Evolutionary conservation across 2,329 filamentous ascomycete genomes (phyloP).

Genomic region (Leptodontidium sp.): DNA sequence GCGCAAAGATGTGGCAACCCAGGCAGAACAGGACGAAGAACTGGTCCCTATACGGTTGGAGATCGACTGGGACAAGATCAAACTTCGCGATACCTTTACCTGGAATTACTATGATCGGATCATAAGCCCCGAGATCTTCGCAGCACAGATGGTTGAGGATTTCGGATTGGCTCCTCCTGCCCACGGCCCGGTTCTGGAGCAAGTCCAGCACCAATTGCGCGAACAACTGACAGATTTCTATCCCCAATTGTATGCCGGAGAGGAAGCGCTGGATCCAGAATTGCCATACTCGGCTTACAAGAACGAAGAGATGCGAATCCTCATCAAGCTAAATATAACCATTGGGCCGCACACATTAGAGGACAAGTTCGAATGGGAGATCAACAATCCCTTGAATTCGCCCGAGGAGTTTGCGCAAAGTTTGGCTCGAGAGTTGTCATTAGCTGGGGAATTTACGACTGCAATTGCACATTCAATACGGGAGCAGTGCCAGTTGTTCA

Average conservation of each 20-base stretch:
- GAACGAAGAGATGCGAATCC: conserved; percentile 97
- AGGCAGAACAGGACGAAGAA: conserved; percentile 91
- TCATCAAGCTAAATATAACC: conserved; percentile 96
- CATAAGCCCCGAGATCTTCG: conserved; percentile 81
- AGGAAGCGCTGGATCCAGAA: conserved; percentile 88
- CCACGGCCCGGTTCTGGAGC: conserved; percentile 67
- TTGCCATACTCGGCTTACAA: conserved; percentile 94
- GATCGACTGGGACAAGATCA: conserved; percentile 94
- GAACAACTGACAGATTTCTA: conserved; percentile 95
- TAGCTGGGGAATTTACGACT: conserved; percentile 95
- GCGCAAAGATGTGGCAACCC: conserved; percentile 81
- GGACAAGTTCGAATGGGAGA: conserved; percentile 99
- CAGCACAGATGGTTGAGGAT: conserved; percentile 90
- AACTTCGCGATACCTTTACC: conserved; percentile 95
- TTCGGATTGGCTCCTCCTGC: conserved; percentile 80
- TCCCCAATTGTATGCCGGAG: conserved; percentile 87
- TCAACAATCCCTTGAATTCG: conserved; percentile 93
- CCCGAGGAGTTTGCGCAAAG: conserved; percentile 92
- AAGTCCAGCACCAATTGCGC: conserved; percentile 73
- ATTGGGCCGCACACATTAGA: conserved; percentile 94
- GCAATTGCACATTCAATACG: conserved; percentile 98
- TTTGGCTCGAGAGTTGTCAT: conserved; percentile 88
- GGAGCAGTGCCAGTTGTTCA: conserved; percentile 94
- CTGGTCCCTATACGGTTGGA: conserved; percentile 91
- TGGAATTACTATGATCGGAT: conserved; percentile 97